These are phyloP conservation scores for Globisporangium ultimum DNA, from an alignment of 352 stramenopile genomes.

Conservation along the genomic window DNA sequence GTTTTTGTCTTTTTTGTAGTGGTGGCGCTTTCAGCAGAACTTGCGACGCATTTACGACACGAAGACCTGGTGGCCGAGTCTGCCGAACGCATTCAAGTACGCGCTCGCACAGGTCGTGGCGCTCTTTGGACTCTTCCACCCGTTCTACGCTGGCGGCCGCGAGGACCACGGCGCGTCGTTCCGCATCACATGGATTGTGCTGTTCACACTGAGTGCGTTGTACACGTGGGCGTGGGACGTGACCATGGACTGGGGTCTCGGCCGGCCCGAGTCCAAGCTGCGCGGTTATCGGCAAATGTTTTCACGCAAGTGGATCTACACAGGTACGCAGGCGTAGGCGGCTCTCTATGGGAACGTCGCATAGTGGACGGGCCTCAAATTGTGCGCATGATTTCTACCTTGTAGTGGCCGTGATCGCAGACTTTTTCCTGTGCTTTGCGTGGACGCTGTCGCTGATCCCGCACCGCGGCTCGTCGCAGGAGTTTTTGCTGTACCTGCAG, in stretches of 20 bases:
- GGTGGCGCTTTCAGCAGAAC: slow-evolving; percentile 97
- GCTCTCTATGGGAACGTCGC: too few species aligned
- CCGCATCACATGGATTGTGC: slow-evolving; percentile 66
- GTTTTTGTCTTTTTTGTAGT: slow-evolving; percentile 21
- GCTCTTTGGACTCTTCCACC: slow-evolving; percentile 85
- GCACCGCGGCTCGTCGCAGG: slow-evolving; percentile 40
- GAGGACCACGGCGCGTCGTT: slow-evolving; percentile 29
- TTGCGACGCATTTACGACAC: slow-evolving; percentile 94
- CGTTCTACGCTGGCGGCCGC: slow-evolving; percentile 46
- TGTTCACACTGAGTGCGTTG: slow-evolving; percentile 78
- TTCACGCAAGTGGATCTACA: slow-evolving; percentile 76
- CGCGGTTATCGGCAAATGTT: slow-evolving; percentile 85
- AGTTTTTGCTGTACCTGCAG: slow-evolving; percentile 73
- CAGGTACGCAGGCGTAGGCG: slow-evolving; percentile 21
- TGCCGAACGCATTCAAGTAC: slow-evolving; percentile 97
- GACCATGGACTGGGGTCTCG: slow-evolving; percentile 86
- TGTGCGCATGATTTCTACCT: neutral
- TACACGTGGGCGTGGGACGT: slow-evolving; percentile 86
- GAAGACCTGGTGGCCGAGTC: slow-evolving; percentile 92
- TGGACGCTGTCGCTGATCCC: slow-evolving; percentile 83
- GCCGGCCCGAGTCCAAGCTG: slow-evolving; percentile 73
- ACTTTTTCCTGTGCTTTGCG: slow-evolving; percentile 79
- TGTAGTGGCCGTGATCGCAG: slow-evolving; percentile 49
- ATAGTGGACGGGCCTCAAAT: neutral
- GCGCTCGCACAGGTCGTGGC: slow-evolving; percentile 79